Conservation (phyloP, 2,329 filamentous ascomycete genomes). For the Phoma sp. region DNA sequence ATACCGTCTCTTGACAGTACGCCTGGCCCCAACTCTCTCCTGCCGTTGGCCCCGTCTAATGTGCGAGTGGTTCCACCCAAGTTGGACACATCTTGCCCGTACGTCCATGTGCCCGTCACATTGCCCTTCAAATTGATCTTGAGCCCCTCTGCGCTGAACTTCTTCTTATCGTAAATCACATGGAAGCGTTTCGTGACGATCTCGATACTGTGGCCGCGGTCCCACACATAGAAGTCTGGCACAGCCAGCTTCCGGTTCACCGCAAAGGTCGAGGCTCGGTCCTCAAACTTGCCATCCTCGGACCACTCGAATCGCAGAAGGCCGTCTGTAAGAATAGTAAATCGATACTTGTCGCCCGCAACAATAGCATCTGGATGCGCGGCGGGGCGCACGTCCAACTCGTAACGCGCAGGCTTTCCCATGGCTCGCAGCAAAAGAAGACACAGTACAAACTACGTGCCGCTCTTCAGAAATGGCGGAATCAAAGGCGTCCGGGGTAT, state of each 20-base stretch:
- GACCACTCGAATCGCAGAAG: constrained; percentile 70
- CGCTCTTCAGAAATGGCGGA: constrained; percentile 14
- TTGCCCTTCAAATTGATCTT: constrained; percentile 54
- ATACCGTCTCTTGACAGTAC: constrained; percentile 61
- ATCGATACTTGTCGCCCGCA: constrained; percentile 62
- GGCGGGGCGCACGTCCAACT: constrained; percentile 54
- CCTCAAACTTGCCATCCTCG: constrained; percentile 66
- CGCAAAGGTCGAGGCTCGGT: constrained; percentile 69
- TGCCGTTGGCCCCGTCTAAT: constrained; percentile 62
- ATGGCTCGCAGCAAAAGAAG: constrained; percentile 25
- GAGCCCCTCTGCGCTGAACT: constrained; percentile 62
- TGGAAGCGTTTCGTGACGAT: constrained; percentile 65
- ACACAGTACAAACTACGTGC: constrained; percentile 18
- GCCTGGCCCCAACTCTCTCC: constrained; percentile 59
- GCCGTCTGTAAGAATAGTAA: constrained; percentile 65
- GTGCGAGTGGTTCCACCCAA: constrained; percentile 62
- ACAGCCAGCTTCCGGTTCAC: constrained; percentile 60
- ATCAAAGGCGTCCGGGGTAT: constrained; percentile 21
- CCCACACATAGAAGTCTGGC: constrained; percentile 58
- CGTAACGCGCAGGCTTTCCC: constrained; percentile 49
- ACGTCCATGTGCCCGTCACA: constrained; percentile 60
- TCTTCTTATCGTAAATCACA: constrained; percentile 65
- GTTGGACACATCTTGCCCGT: constrained; percentile 53
- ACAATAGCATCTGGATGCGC: constrained; percentile 57
- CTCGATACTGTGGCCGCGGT: constrained; percentile 58